Evolutionary conservation across 768 basidiomycete species (phyloP), one percentile per base, ranked within the genome.

Genomic region (Agaricus bisporus): DNA sequence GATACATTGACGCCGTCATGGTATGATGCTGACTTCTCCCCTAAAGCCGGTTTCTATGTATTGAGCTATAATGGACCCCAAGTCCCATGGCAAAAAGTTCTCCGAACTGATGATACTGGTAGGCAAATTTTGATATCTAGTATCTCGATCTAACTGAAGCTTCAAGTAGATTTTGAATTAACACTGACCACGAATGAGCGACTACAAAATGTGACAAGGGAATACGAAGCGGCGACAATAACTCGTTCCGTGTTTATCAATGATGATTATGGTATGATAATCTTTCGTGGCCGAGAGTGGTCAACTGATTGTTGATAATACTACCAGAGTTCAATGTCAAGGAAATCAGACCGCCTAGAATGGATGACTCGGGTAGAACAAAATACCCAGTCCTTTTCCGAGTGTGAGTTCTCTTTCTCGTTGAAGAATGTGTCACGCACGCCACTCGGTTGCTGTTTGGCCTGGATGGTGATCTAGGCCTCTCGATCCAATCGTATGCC

Each of bases 311-410:
- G 39, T 5, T 32, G n/a, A 39, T 36, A 22, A 11, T 32, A 28
- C n/a, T 22, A 41, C 44, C 60, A 94, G 92, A 91, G 62, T 72
- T 98, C 51, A 97, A 97, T 66, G 88, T 90, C 51, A 78, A 88
- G 63, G 95, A 98, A 71, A 80, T 95, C 60, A 82, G 91, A 14
- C 97, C 97, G 15, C 92, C 93, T 4, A 77, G 80, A 55, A 89
- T 98, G 85, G 97, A 99, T 61, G 85, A 89, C 61, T 87, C 91
- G 18, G 97, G 97, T n/a, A 83, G 90, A 41, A 91, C 88, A 8
- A 94, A 95, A 66, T 98, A 99, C 63, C 91, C 97, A 1, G 93
- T 98, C 18, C 73, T 99, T 26, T 93, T 98, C 75, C 75, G 80
- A 41, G 90, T 95, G 82, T 95, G 66, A 61, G 76, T 69, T 56